Base-by-base conservation (phyloP, 2,329 filamentous ascomycete species). In the Phaeophleospora eucalypticola region DNA sequence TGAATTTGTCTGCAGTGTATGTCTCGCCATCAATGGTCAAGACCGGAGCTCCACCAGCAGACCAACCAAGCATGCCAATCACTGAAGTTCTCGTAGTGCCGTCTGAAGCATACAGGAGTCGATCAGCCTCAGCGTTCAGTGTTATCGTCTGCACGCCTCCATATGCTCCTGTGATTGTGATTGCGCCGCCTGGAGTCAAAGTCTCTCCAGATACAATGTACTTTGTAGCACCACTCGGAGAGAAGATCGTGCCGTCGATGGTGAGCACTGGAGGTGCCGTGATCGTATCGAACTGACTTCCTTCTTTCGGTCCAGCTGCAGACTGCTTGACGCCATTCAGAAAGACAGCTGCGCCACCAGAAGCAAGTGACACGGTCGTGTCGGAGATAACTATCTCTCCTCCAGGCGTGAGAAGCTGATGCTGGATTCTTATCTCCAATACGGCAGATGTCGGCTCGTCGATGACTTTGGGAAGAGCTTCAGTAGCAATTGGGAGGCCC, bases 361-460 rank as follows among this genome's bases (percentile, higher is more conserved):
- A 54, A 3, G 55, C 71, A 7, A 75, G 62, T 36, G 66, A 70
- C 39, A 75, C 57, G 2, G 67, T 60, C 10, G 66, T 70, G 1
- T 67, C 69, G 41, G 60, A 61, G 1, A 71, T 44, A 1, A 65
- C 64, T 1, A 62, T 70, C 9, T 64, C 61, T 1, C 70, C 71
- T 9, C 72, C 64, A 9, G 65, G 62, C 4, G 58, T 61, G 35
- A 67, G 50, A 1, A 56, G 60, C 10, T 62, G 57, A 2, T 63
- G 64, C 17, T 59, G 61, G 36, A 73, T 65, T 1, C 24, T 12
- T 7, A 29, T 29, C 7, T 29, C 24, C n/a, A n/a, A n/a, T n/a
- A n/a, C n/a, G n/a, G n/a, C n/a, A n/a, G n/a, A n/a, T n/a, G n/a
- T n/a, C n/a, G n/a, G n/a, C n/a, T n/a, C n/a, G n/a, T n/a, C n/a